Conservation (phyloP, 805 yeast genomes). For the Myxozyma neglecta region DNA sequence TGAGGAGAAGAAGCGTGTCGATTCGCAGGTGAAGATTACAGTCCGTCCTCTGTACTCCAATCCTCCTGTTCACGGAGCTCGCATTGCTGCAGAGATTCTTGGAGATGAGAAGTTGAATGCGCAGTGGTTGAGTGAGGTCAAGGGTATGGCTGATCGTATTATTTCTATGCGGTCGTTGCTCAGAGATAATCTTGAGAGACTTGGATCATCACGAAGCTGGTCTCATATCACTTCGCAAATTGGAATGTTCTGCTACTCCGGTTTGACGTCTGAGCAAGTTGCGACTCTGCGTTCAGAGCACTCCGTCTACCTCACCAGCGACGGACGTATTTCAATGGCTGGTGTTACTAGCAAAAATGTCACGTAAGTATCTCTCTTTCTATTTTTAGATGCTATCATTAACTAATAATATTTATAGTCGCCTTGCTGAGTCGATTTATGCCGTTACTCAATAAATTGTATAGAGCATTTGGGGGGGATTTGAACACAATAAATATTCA, state of each 20-base stretch:
- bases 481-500: background rate
- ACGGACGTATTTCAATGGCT: constrained; percentile 89
- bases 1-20: constrained; percentile 53
- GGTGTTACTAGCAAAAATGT: constrained; percentile 83
- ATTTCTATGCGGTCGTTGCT: constrained; percentile 66
- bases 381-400: background rate
- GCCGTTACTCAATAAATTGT: constrained; percentile 37
- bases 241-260: constrained; percentile 97
- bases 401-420: constrained; percentile 1
- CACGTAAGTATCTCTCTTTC: constrained; percentile 45
- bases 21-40: constrained; percentile 78
- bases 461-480: background rate
- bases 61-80: constrained; percentile 93
- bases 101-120: constrained; percentile 56
- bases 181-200: constrained; percentile 57
- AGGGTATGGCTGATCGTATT: constrained; percentile 75
- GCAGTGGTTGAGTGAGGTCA: constrained; percentile 81
- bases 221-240: constrained; percentile 82
- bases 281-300: constrained; percentile 64
- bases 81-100: constrained; percentile 77
- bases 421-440: constrained; percentile 45
- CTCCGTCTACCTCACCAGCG: constrained; percentile 81
- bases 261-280: constrained; percentile 70
- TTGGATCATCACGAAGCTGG: constrained; percentile 69
- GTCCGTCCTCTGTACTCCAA: constrained; percentile 87